Base-by-base conservation (phyloP, 139 green algal species). In the Chloropicon primus region DNA sequence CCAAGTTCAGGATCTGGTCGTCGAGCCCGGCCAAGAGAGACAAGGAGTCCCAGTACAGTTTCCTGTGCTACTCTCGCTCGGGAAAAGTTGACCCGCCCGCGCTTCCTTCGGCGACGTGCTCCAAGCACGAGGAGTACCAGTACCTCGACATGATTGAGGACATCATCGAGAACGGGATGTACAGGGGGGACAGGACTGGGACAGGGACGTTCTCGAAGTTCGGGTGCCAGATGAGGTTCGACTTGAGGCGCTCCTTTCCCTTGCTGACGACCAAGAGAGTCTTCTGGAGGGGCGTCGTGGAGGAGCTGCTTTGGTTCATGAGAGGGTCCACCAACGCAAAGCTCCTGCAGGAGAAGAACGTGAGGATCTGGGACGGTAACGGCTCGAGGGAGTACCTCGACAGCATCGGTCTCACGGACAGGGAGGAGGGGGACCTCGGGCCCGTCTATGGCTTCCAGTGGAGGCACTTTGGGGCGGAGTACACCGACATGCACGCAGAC, bases 391-490 rank as follows among this genome's bases (percentile, higher is more conserved):
- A 87, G 73, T 93, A 89, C 81, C 81, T 94, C 24, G 88, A 92
- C 79, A 84, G 78, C 22, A 81, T 90, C 26, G 85, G 84, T 1
- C 78, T 88, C 22, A 78, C 25, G 2, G 80, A 92, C 77, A 84
- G 94, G 54, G 93, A 97, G 82, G 94, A 94, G 75, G 89, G 90
- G 1, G 96, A 99, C 82, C 85, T 99, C 71, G 96, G 96, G 1
- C 95, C 96, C 0, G 95, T 99, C 54, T 99, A 99, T 75, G 96
- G 96, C 82, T 99, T 99, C 85, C 96, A 99, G 89, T 99, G 96
- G 96, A 87, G 96, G 10, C 96, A 99, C 85, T 99, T 99, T 89
- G 94, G 94, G 2, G 96, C 95, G 0, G 78, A 91, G 73, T 99
- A 99, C 86, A 87, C 72, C 3, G 84, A 96, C 89, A 97, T 97